Conservation (phyloP, 345 rosid species). For the Erysimum cheiranthoides region DNA sequence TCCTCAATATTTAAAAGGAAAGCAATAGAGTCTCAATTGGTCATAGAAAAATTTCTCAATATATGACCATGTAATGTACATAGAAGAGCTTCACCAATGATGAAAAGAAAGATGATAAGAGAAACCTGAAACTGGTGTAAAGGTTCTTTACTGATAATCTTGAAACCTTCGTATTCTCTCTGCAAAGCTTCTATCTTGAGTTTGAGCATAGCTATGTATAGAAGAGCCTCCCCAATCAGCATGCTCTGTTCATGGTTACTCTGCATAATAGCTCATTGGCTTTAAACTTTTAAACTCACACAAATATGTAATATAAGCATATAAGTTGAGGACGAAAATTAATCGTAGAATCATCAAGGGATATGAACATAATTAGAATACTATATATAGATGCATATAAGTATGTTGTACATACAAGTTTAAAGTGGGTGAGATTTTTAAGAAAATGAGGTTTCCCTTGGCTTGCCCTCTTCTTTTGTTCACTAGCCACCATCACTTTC, state of each 20-base stretch:
- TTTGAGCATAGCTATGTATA: slow-evolving; percentile 61
- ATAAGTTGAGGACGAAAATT: not conserved
- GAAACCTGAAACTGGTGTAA: slow-evolving; percentile 60
- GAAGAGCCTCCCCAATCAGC: slow-evolving; percentile 52
- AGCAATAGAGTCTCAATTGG: not conserved
- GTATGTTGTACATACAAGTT: slow-evolving; percentile 52
- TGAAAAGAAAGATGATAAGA: slow-evolving; percentile 7
- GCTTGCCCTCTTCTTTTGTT: slow-evolving; percentile 52
- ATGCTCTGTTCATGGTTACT: slow-evolving; percentile 54
- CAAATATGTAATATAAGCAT: not conserved
- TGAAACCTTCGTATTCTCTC: slow-evolving; percentile 50
- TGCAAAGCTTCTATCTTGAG: slow-evolving; percentile 61
- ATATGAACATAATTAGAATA: not conserved
- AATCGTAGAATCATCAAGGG: not conserved
- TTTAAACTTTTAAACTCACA: not conserved
- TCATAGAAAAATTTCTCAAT: not conserved
- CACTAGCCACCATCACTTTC: slow-evolving; percentile 55
- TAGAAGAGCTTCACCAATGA: slow-evolving; percentile 16
- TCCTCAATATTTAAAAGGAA: slow-evolving; percentile 12
- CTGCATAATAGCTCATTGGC: slow-evolving; percentile 17
- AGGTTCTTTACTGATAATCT: slow-evolving; percentile 52
- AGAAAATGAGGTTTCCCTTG: slow-evolving; percentile 59
- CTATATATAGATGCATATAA: not conserved
- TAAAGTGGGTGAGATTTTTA: slow-evolving; percentile 52
- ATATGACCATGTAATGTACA: not conserved